phyloP scores from a whole-genome alignment of 1,284 basidiomycete genomes.

The Malassezia japonica region DNA sequence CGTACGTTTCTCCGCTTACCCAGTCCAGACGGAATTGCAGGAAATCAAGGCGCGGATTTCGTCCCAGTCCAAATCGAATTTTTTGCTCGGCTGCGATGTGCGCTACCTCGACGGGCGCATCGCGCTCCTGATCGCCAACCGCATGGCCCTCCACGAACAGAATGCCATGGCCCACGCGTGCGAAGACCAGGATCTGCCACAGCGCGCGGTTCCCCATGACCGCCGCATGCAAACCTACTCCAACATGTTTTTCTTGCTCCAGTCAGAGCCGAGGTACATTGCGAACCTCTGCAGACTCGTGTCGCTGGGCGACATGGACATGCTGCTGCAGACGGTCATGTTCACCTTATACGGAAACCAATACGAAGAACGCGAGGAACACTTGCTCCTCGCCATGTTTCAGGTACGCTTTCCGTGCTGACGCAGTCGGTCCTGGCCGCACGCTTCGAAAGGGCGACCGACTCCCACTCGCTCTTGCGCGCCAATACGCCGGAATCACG shows the following conservation, averaged over 20 bases:
- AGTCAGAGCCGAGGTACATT: conserved; percentile 92
- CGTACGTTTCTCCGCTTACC: conserved; percentile 1
- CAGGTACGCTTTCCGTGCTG: conserved; percentile 50
- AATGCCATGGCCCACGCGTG: conserved; percentile 51
- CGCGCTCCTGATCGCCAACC: conserved; percentile 91
- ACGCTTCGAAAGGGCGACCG: conserved; percentile 94
- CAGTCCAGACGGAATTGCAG: conserved; percentile 86
- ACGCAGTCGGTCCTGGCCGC: conserved; percentile 85
- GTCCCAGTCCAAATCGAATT: conserved; percentile 97
- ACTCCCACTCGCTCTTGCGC: conserved; percentile 90
- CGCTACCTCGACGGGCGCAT: conserved; percentile 96
- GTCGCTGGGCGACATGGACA: conserved; percentile 90
- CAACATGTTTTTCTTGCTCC: conserved; percentile 95
- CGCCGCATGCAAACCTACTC: conserved; percentile 87
- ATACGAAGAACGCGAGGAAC: conserved; percentile 97
- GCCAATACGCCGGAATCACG: conserved; percentile 97
- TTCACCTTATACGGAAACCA: conserved; percentile 99
- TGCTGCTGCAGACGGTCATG: conserved; percentile 98
- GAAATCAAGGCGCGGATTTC: conserved; percentile 97
- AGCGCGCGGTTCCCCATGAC: conserved; percentile 61
- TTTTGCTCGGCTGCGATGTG: conserved; percentile 93
- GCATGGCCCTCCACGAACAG: conserved; percentile 82
- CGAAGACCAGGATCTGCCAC: conserved; percentile 68
- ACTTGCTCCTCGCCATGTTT: conserved; percentile 96
- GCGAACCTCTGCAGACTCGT: conserved; percentile 94